These are phyloP conservation scores for Penicillium aurantiogriseum DNA, from an alignment of 2,329 filamentous ascomycete species.

Conservation along the genomic window DNA sequence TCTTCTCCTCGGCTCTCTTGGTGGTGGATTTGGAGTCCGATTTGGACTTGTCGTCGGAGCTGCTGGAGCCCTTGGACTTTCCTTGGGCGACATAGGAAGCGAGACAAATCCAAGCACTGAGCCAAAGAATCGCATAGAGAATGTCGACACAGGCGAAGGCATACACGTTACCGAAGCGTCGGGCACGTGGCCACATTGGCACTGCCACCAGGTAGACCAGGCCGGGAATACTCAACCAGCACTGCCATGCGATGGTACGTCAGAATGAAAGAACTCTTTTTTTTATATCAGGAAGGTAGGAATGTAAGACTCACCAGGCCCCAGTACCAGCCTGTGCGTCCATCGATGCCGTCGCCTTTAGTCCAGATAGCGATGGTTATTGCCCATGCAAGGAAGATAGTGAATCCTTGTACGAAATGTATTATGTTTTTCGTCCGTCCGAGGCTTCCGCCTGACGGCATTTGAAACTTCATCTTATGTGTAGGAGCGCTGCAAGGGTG, in stretches of 20 bases:
- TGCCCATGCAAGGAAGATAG: constrained; percentile 59
- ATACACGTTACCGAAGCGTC: constrained; percentile 59
- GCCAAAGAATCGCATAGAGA: constrained; percentile 58
- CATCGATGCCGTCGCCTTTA: constrained; percentile 53
- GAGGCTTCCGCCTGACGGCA: constrained; percentile 43
- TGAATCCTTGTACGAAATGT: constrained; percentile 54
- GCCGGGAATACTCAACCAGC: constrained; percentile 58
- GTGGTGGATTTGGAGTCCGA: constrained; percentile 32
- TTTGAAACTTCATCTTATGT: constrained; percentile 26
- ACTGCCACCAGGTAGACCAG: constrained; percentile 61
- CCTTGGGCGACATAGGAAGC: constrained; percentile 57
- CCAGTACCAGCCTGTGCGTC: constrained; percentile 57
- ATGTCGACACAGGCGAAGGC: constrained; percentile 58
- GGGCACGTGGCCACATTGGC: constrained; percentile 60
- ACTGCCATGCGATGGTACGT: constrained; percentile 40
- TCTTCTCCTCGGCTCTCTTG: constrained; percentile 31
- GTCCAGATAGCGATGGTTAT: constrained; percentile 60
- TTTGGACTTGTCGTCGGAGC: constrained; percentile 32
- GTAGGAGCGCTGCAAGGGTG: constrained; percentile 20
- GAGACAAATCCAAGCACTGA: constrained; percentile 57
- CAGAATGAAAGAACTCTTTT: neutral
- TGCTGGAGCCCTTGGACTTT: constrained; percentile 47
- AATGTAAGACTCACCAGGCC: constrained; percentile 49
- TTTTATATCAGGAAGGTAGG: neutral
- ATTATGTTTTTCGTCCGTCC: constrained; percentile 57